Evolutionary conservation across 2,329 filamentous ascomycete species (phyloP), one percentile per base, ranked within the genome.

Genomic region (Fusarium tanahbumbuense): DNA sequence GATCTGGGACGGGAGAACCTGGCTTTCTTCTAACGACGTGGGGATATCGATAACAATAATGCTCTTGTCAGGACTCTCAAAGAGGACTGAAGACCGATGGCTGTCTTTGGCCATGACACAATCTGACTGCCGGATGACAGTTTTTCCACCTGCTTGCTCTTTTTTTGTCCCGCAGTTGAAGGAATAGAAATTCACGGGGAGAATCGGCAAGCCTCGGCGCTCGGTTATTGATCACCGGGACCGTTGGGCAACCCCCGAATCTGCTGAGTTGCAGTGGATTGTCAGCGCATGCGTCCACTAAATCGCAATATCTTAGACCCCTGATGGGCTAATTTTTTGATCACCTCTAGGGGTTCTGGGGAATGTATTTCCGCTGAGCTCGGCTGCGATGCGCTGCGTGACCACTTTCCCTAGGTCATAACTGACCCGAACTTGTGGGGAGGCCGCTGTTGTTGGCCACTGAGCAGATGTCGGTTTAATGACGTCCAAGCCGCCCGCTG

Each of bases 1-100:
- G 23, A 71, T 63, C 34, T 81, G 72, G 30, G 78, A 79, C 9
- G 80, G 76, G 15, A 81, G 80, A 34, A 84, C 83, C 78, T 94
- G 92, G 20, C 87, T 88, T 64, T 88, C 83, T 70, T 92, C 89
- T 41, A 94, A 86, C 3, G 92, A 92, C 20, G 83, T 82, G 25
- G 92, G 91, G 47, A 93, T 87, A 74, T 94, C 92, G 54, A 94
- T 78, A 27, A 93, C 77, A 23, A 88, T 82, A 56, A 90, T 78
- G 47, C 85, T 83, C 50, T 79, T 75, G 70, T 79, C 76, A 8
- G 48, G 41, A 67, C 64, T 78, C 50, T 77, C 73, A 62, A 76
- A 82, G 54, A 82, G 75, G 25, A 81, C 61, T 20, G 78, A 79
- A 4, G 77, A 71, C 20, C 41, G 64, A 22, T 25, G 53, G 53